Base-by-base conservation (phyloP, 176 grass and related monocot genomes). In the Carex littledalei region DNA sequence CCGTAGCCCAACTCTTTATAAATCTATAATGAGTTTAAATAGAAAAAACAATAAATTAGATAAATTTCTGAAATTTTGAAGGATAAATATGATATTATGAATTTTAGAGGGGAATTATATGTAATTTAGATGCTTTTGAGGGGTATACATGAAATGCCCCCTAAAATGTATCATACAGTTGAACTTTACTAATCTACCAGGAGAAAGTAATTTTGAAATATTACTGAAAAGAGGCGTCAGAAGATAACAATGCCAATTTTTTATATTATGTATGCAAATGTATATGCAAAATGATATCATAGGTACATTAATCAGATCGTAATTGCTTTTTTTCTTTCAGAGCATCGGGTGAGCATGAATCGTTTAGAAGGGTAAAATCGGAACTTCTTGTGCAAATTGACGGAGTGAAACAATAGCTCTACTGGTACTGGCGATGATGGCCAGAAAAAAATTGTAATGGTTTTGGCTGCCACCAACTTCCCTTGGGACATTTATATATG, bases 301-400 rank as follows among this genome's bases (percentile, higher is more conserved):
- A 63, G 2, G 12, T 85, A 75, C 24, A 90, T 67, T 82, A 54
- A 61, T 34, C 53, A 35, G 49, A 63, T 52, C 22, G 54, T 76
- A 26, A 29, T 59, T 72, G 64, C 64, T 66, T 80, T 79, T 39
- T 39, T 49, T 32, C 17, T 76, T 41, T 45, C 82, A 99, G 96
- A 81, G 96, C 96, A 85, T 99, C 96, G 66, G 96, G 96, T 67
- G 96, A 99, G 88, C 96, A 99, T 82, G 96, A 99, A 77, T 99
- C 96, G 45, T 99, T 93, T 35, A 99, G 96, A 87, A 95, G 96
- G 55, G 96, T 99, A 55, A 99, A 99, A 52, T 99, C 96, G 75
- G 96, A 99, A 95, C 93, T 99, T 81, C 78, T 99, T 52, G 96
- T 99, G 52, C 96, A 99, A 90, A 92, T 99, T 82, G 96, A 99